Evolutionary conservation across 495 filamentous ascomycete species (phyloP).

Genomic region (Hypomontagnella submonticulosa): DNA sequence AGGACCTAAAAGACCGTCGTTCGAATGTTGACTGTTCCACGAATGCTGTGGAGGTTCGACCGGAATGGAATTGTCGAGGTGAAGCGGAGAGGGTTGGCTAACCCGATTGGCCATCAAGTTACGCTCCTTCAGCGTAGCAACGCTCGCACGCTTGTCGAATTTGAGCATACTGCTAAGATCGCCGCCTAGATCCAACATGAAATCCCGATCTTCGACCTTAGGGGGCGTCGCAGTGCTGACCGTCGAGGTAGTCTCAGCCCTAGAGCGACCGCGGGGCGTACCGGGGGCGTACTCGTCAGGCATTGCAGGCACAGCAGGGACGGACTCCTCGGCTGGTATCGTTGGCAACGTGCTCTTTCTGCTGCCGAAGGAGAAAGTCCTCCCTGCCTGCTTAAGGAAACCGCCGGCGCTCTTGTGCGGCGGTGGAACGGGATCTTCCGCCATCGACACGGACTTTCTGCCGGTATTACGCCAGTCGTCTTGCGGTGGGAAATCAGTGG

Average conservation of each 20-base stretch:
- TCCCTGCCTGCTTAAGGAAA: conserved; percentile 73
- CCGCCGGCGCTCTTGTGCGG: conserved; percentile 61
- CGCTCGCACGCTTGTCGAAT: conserved; percentile 66
- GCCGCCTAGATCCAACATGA: conserved; percentile 66
- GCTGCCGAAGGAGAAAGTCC: conserved; percentile 80
- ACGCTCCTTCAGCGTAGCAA: conserved; percentile 54
- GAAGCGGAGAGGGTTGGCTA: conserved; percentile 66
- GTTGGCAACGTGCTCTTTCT: conserved; percentile 61
- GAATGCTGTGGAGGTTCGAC: conserved; percentile 72
- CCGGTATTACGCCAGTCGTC: conserved; percentile 63
- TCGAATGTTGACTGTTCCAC: conserved; percentile 74
- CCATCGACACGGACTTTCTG: conserved; percentile 55
- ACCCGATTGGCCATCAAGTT: conserved; percentile 52
- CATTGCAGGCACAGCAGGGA: conserved; percentile 49
- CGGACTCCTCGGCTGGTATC: conserved; percentile 55
- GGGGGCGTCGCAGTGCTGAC: conserved; percentile 76
- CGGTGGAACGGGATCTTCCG: conserved; percentile 68
- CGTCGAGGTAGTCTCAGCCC: conserved; percentile 61
- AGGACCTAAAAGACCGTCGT: conserved; percentile 67
- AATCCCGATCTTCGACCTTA: conserved; percentile 68
- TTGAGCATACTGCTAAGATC: conserved; percentile 78
- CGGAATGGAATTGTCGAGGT: conserved; percentile 65
- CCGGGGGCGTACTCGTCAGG: conserved; percentile 47
- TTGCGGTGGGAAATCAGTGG: conserved; percentile 68
- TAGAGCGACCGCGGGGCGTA: conserved; percentile 51